These are phyloP conservation scores for Marsdenia floribunda DNA, from an alignment of 257 asterid genomes.

Conservation along the genomic window DNA sequence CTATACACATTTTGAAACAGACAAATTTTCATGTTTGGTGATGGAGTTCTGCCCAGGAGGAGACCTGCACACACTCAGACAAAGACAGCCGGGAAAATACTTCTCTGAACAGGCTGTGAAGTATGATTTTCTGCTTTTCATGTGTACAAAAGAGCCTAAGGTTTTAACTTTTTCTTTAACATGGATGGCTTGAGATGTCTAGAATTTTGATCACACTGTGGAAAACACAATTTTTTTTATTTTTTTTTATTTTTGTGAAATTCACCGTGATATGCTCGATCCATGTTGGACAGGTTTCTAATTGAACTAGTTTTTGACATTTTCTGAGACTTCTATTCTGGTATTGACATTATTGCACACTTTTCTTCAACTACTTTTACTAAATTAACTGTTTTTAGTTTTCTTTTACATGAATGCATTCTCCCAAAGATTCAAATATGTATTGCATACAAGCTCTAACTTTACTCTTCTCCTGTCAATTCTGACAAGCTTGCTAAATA, in stretches of 20 bases:
- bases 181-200: neutral
- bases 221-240: too few relatives aligned
- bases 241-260: too few relatives aligned
- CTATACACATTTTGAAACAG: constrained; percentile 71
- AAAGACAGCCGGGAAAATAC: constrained; percentile 64
- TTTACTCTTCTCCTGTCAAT: neutral
- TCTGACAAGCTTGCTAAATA: neutral
- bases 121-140: constrained; percentile 29
- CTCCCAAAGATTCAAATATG: neutral
- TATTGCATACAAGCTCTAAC: neutral
- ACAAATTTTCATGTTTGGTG: constrained; percentile 64
- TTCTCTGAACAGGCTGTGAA: constrained; percentile 69
- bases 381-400: neutral
- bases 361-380: neutral
- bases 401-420: neutral
- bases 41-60: constrained; percentile 89
- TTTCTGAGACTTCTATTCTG: neutral
- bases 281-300: neutral
- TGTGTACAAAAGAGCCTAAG: neutral
- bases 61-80: constrained; percentile 65
- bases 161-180: neutral
- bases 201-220: neutral
- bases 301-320: neutral
- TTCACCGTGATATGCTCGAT: too few relatives aligned
- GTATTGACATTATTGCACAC: neutral